phyloP scores from a whole-genome alignment of 2,329 filamentous ascomycete genomes.

The Neonectria faginata region DNA sequence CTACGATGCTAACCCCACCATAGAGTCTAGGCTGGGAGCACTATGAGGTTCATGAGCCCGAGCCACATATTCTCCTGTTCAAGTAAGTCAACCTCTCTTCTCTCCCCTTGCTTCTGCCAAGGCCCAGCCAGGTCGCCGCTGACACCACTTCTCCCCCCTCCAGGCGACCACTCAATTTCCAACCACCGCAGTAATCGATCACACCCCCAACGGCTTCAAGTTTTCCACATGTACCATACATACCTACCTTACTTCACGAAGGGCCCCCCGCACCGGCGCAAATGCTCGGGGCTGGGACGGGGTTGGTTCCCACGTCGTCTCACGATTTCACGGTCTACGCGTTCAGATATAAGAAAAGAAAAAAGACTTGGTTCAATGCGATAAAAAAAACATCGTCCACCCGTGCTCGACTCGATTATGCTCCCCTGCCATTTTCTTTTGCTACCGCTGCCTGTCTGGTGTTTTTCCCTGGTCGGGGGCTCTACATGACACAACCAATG shows the following conservation, averaged over 20 bases:
- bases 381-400: conserved; percentile 36
- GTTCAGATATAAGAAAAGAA: conserved; percentile 46
- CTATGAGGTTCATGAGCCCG: conserved; percentile 98
- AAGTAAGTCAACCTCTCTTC: conserved; percentile 73
- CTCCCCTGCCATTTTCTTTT: conserved; percentile 17
- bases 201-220: conserved; percentile 31
- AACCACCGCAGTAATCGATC: conserved; percentile 69
- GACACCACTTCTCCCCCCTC: background rate
- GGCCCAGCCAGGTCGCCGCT: background rate
- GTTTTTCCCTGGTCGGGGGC: background rate
- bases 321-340: conserved; percentile 47
- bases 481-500: background rate
- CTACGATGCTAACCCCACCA: conserved; percentile 33
- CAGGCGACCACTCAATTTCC: conserved; percentile 89
- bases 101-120: background rate
- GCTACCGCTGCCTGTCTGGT: background rate
- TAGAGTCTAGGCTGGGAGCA: conserved; percentile 99
- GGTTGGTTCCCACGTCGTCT: conserved; percentile 39
- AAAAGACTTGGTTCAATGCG: conserved; percentile 45
- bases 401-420: conserved; percentile 36
- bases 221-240: conserved; percentile 45
- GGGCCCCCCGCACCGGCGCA: conserved; percentile 37
- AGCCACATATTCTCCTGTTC: conserved; percentile 98
- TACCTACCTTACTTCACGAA: conserved; percentile 39
- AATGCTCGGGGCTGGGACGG: conserved; percentile 32